Percentiles rank a stretch among this genome's conserved stretches.
Conservation (phyloP, 176 grass and related monocot species). For the Rhipidocladum racemiflorum region DNA sequence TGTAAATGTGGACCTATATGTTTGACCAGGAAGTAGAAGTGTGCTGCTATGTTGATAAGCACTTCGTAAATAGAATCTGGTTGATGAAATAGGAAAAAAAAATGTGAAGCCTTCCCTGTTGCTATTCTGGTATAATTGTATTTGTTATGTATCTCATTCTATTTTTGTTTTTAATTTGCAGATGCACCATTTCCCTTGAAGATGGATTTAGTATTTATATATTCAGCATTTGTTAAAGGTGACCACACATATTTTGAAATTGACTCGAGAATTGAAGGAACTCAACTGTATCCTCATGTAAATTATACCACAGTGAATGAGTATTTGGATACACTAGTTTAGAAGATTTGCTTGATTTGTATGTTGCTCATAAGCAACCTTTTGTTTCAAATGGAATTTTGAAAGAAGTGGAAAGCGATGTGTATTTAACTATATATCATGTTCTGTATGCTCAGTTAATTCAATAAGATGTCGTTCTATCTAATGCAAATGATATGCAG, state of each 20-base stretch:
- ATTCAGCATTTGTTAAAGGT: slow-evolving; percentile 83
- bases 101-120: slow-evolving; percentile 7
- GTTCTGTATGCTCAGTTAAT: slow-evolving; percentile 22
- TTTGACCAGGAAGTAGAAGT: neutral
- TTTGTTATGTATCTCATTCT: slow-evolving; percentile 11
- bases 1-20: neutral
- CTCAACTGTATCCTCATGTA: slow-evolving; percentile 74
- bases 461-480: neutral
- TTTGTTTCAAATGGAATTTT: slow-evolving; percentile 19
- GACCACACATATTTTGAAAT: slow-evolving; percentile 83
- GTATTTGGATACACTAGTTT: slow-evolving; percentile 66
- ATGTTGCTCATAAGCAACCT: slow-evolving; percentile 29
- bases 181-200: slow-evolving; percentile 58
- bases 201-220: slow-evolving; percentile 85
- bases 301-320: slow-evolving; percentile 53
- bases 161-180: slow-evolving; percentile 41
- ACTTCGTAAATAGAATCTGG: neutral
- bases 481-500: no score
- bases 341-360: slow-evolving; percentile 26
- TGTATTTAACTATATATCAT: neutral
- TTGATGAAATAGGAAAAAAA: slow-evolving; percentile 22
- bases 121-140: neutral
- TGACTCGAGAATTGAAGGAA: slow-evolving; percentile 53
- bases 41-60: neutral
- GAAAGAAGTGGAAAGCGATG: slow-evolving; percentile 2